Conservation (phyloP, 2,329 filamentous ascomycete species). For the Rutstroemia sp. region DNA sequence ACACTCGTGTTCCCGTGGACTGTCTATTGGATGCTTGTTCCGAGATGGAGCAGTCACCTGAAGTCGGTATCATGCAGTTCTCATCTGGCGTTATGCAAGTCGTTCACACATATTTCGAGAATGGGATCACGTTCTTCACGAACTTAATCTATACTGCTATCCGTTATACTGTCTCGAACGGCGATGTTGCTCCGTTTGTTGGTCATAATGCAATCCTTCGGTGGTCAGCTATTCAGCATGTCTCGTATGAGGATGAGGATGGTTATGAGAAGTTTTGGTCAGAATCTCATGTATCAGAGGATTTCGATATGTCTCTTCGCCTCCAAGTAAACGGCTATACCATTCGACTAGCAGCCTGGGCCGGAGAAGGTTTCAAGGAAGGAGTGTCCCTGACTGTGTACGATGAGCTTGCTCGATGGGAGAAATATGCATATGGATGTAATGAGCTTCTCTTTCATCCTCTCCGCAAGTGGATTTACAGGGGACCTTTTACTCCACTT, state of each 20-base stretch:
- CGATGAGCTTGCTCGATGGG: slow-evolving; percentile 77
- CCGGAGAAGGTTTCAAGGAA: slow-evolving; percentile 72
- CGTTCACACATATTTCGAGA: slow-evolving; percentile 65
- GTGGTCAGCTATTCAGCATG: slow-evolving; percentile 69
- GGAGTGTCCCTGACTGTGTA: slow-evolving; percentile 80
- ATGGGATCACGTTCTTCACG: slow-evolving; percentile 64
- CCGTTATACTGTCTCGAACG: slow-evolving; percentile 68
- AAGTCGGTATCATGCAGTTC: slow-evolving; percentile 74
- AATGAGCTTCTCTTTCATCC: slow-evolving; percentile 78
- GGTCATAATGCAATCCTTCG: slow-evolving; percentile 74
- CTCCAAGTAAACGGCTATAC: slow-evolving; percentile 67
- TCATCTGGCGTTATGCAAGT: slow-evolving; percentile 75
- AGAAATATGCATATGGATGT: slow-evolving; percentile 81
- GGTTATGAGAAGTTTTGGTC: slow-evolving; percentile 78
- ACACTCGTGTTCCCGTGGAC: slow-evolving; percentile 70
- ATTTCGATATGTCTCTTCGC: slow-evolving; percentile 76
- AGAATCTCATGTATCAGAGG: slow-evolving; percentile 71
- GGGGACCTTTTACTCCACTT: slow-evolving; percentile 70
- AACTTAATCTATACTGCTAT: slow-evolving; percentile 72
- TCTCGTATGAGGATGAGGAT: slow-evolving; percentile 61
- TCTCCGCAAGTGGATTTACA: slow-evolving; percentile 62
- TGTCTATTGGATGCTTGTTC: slow-evolving; percentile 73
- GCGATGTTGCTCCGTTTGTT: slow-evolving; percentile 71
- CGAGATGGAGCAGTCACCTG: slow-evolving; percentile 73
- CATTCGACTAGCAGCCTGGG: slow-evolving; percentile 66